Evolutionary conservation across 495 filamentous ascomycete genomes (phyloP), one percentile per base, ranked within the genome.

Genomic region (Chaetomium cochliodes): DNA sequence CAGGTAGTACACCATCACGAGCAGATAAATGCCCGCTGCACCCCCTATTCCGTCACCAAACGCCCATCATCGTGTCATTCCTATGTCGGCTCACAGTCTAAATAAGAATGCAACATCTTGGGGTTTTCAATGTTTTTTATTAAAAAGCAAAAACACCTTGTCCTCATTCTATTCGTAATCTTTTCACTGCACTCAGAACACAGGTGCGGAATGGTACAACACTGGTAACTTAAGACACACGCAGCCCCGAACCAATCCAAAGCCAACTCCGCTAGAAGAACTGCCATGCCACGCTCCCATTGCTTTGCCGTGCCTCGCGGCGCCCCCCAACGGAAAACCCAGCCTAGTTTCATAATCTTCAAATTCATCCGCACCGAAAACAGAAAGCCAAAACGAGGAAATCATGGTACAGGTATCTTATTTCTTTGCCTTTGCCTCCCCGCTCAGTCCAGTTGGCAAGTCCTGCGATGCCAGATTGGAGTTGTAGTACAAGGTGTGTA

Each of bases 91-190:
- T 16, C 25, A 33, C 51, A 53, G 23, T 54, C 26, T 37, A 5
- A 25, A 53, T 3, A 30, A 30, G 28, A 30, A 6, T 30, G 28
- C 28, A 30, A 53, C 1, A 5, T 18, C 15, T 5, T 18, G 7
- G 44, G 44, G 15, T 20, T 47, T 20, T 4, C n/a, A 18, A 47
- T 5, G 12, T 3, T 47, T 47, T 47, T 18, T 20, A 1, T 22
- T 47, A 37, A 64, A 64, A 58, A 49, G 7, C 22, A 58, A 58
- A 30, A 63, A 57, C 41, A 50, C 22, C 51, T 18, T 41, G 20
- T 49, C 57, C 57, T 59, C 57, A 59, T 59, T 59, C 59, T 62
- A 62, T 62, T 52, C 46, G 39, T 52, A 26, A 62, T 41, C 59
- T n/a, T 42, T 25, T n/a, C 26, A 26, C 54, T 58, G 46, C 15